Percentiles rank a stretch among this genome's conserved stretches.
Evolutionary conservation across 169 alveolate species (phyloP).

Genomic region (Plasmodium falciparum): DNA sequence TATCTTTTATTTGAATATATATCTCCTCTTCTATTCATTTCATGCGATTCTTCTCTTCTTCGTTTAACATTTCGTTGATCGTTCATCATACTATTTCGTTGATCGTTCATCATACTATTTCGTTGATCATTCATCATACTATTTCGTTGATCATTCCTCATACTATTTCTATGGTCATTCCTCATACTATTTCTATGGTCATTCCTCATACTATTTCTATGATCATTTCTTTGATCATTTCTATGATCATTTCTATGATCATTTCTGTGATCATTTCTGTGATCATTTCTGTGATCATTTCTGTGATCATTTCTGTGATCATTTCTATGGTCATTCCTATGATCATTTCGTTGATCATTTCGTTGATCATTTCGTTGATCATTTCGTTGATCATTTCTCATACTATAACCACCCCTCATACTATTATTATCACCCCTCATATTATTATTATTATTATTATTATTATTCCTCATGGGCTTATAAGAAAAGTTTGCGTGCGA

Average conservation of each 20-base stretch:
- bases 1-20: constrained; percentile 22
- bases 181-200: constrained; percentile 5
- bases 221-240: neutral
- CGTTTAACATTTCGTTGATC: constrained; percentile 28
- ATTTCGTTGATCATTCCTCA: constrained; percentile 4
- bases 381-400: constrained; percentile 11
- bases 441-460: neutral
- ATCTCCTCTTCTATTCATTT: constrained; percentile 23
- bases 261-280: neutral
- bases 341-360: neutral
- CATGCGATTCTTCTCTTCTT: constrained; percentile 53
- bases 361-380: neutral
- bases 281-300: constrained; percentile 7
- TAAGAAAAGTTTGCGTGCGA: neutral
- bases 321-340: neutral
- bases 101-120: constrained; percentile 6
- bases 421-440: constrained; percentile 1
- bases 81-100: neutral
- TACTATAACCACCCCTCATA: no score
- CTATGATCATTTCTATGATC: neutral
- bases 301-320: neutral
- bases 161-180: neutral
- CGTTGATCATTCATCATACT: neutral
- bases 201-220: neutral
- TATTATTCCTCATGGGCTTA: constrained; percentile 15